These are phyloP conservation scores for Neotropicomus parvogracilis DNA, from an alignment of 1,284 basidiomycete species.

Conservation along the genomic window DNA sequence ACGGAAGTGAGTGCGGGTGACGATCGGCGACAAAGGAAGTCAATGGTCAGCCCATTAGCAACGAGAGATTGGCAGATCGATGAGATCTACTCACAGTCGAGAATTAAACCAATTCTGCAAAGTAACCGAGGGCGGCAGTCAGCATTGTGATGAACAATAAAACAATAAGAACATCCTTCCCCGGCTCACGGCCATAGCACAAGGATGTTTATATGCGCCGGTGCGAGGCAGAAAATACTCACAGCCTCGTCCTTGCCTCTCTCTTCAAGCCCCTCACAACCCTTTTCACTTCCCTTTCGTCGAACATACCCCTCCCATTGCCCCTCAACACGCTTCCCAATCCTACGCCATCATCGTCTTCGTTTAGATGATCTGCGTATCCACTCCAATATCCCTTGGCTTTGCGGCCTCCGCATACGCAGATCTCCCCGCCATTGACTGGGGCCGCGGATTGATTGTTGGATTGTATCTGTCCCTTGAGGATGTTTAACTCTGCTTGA, in stretches of 20 bases:
- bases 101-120: constrained; percentile 54
- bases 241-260: constrained; percentile 70
- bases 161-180: neutral
- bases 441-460: constrained; percentile 7
- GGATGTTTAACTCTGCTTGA: constrained; percentile 65
- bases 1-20: neutral
- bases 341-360: constrained; percentile 29
- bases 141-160: constrained; percentile 8
- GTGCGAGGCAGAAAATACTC: constrained; percentile 32
- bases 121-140: neutral
- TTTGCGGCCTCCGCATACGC: constrained; percentile 58
- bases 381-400: constrained; percentile 62
- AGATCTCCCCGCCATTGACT: constrained; percentile 36
- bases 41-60: neutral
- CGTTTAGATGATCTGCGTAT: constrained; percentile 44
- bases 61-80: neutral
- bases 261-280: constrained; percentile 58
- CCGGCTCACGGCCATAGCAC: neutral
- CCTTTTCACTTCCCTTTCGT: constrained; percentile 63
- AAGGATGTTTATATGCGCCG: neutral
- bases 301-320: constrained; percentile 45
- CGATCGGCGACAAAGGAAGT: neutral
- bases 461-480: constrained; percentile 21
- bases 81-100: constrained; percentile 45
- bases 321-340: constrained; percentile 20